Evolutionary conservation across 192 early-diverging fungal species (phyloP).

Genomic region (Coemansia sp.): DNA sequence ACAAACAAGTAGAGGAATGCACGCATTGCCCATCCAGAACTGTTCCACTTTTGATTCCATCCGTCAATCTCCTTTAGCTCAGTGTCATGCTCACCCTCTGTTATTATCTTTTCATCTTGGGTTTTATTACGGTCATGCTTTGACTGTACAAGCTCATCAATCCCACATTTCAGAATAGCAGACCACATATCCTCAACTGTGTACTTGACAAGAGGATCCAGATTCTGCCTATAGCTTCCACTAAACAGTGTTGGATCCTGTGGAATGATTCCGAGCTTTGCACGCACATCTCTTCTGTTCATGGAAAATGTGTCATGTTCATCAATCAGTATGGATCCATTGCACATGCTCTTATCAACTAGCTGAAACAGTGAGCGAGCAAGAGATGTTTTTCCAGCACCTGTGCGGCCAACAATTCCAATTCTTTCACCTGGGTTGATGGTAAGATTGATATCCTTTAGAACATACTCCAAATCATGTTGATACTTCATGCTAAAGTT

Average conservation of each 20-base stretch:
- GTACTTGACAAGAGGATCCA: conserved; percentile 76
- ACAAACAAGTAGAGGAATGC: not conserved
- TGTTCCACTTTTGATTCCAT: conserved; percentile 1
- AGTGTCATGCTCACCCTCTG: not conserved
- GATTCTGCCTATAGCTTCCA: conserved; percentile 69
- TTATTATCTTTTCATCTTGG: not conserved
- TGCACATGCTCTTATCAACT: conserved; percentile 57
- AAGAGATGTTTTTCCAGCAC: conserved; percentile 66
- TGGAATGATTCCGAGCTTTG: conserved; percentile 52
- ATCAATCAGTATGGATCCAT: conserved; percentile 69
- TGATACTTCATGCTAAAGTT: conserved; percentile 31
- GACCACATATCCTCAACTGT: conserved; percentile 68
- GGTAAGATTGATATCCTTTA: conserved; percentile 48
- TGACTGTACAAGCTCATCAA: conserved; percentile 3
- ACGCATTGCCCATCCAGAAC: conserved; percentile 3
- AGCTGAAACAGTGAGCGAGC: conserved; percentile 61
- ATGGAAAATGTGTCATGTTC: conserved; percentile 72
- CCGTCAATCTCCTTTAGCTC: not conserved
- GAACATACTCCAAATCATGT: conserved; percentile 18
- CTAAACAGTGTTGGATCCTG: conserved; percentile 72
- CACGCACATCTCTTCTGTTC: conserved; percentile 65
- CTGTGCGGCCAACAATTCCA: conserved; percentile 59
- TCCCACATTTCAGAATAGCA: conserved; percentile 46
- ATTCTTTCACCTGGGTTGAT: conserved; percentile 62
- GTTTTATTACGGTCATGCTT: not conserved